Evolutionary conservation across 306 rosid genomes (phyloP).

Genomic region (Trichosanthes truncata): DNA sequence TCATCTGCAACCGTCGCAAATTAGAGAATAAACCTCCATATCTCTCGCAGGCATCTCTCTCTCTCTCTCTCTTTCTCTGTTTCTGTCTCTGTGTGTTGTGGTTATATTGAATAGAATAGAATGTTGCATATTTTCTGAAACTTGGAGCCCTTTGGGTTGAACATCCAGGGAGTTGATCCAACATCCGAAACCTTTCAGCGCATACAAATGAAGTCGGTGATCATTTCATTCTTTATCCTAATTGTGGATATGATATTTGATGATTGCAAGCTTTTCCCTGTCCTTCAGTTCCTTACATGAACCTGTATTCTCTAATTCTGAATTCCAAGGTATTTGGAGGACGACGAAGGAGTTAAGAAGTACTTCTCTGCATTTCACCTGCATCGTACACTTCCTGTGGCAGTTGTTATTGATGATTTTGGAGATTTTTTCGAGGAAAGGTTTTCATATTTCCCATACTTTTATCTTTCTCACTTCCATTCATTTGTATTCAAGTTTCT

Average conservation of each 20-base stretch:
- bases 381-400: conserved; percentile 45
- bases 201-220: conserved; percentile 62
- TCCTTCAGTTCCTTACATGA: background rate
- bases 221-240: background rate
- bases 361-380: conserved; percentile 89
- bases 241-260: background rate
- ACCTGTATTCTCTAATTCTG: background rate
- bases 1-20: conserved; percentile 50
- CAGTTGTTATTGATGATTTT: conserved; percentile 72
- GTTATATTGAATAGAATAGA: background rate
- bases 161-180: conserved; percentile 53
- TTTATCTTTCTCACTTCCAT: background rate
- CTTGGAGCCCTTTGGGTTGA: background rate
- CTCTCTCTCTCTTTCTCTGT: background rate
- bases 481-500: background rate
- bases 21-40: conserved; percentile 70
- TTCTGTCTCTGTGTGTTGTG: background rate
- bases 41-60: conserved; percentile 62
- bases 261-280: background rate
- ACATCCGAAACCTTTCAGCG: conserved; percentile 51
- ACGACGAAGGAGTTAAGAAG: conserved; percentile 64
- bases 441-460: conserved; percentile 17
- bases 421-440: conserved; percentile 64
- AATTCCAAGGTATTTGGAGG: conserved; percentile 52
- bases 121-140: background rate